Evolutionary conservation across 208 protist genomes (phyloP).

Genomic region (Acanthamoeba royreba): DNA sequence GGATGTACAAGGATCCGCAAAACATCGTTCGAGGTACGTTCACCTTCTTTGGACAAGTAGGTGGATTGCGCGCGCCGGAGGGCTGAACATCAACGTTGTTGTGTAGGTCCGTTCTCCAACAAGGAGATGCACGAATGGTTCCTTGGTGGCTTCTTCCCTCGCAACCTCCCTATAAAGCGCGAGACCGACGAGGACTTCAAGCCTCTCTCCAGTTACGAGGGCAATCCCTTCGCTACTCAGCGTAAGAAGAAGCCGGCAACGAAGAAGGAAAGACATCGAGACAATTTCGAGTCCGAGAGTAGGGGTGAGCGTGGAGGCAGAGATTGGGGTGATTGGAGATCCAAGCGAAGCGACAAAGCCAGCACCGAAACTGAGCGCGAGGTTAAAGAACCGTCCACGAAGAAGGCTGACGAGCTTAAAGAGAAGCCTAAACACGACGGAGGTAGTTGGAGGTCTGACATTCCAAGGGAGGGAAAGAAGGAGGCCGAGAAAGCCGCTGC

Average conservation of each 20-base stretch:
- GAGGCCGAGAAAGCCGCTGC: neutral
- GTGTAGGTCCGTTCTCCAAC: neutral
- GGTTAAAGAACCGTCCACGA: neutral
- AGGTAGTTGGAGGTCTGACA: neutral
- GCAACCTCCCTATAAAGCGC: neutral
- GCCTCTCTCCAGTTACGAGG: neutral
- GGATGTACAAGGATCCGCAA: conserved; percentile 10
- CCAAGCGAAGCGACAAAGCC: neutral
- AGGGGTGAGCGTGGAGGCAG: neutral
- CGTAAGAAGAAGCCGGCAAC: neutral
- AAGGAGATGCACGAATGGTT: conserved; percentile 18
- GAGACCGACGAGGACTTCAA: neutral
- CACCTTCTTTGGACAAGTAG: neutral
- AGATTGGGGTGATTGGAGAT: neutral
- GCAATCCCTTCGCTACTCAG: conserved; percentile 1
- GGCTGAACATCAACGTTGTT: too few species aligned
- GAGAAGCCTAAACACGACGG: neutral
- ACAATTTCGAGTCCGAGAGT: neutral
- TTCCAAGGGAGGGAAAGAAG: neutral
- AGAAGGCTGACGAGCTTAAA: neutral
- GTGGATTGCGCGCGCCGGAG: too few species aligned
- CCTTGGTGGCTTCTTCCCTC: neutral
- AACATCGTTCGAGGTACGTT: conserved; percentile 1
- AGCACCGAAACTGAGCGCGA: neutral
- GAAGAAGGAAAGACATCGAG: neutral